Base-by-base conservation (phyloP, 225 moss, liverwort and hornwort genomes). In the Physcomitrium patens region DNA sequence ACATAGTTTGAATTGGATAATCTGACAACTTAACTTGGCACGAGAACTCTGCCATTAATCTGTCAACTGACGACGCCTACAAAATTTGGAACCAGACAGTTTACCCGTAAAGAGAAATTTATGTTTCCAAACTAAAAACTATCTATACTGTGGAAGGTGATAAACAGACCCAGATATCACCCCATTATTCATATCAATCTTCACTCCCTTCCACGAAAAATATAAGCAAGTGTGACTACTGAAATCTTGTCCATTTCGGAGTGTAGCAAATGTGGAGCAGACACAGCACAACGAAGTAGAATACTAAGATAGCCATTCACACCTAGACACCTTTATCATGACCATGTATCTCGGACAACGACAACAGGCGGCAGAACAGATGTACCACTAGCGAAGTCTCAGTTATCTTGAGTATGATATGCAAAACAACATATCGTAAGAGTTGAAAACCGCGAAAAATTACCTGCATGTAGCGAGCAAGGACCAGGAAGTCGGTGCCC, bases 401-500 rank as follows among this genome's bases (percentile, higher is more conserved):
- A 4, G 31, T 37, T 37, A 4, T 20, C 55, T 20, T 55, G 55
- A 54, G 18, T 27, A 53, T 22, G 44, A 55, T 44, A 23, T 24
- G 16, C 0, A 41, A 48, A 19, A 56, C 0, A 68, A 7, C 12
- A 37, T 46, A 37, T 23, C 10, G 1, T 37, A 37, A 37, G 28
- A 14, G 23, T 43, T 0, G 0, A 20, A 13, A 31, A 11, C 3
- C 7, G 59, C 2, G 45, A 54, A 12, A 73, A 54, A 0, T 62
- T 71, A 96, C 97, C 91, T 99, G 97, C 97, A 99, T 99, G 67
- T 99, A 99, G 51, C 97, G 97, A 73, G 97, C 97, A 66, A 99
- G 84, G 62, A 99, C 89, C 45, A 99, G 78, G 64, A 99, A 91
- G 73, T 99, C 90, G 43, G 95, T 89, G 61, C 82, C 90, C 44